phyloP scores from a whole-genome alignment of 2,329 filamentous ascomycete species.

The Cadophora malorum region DNA sequence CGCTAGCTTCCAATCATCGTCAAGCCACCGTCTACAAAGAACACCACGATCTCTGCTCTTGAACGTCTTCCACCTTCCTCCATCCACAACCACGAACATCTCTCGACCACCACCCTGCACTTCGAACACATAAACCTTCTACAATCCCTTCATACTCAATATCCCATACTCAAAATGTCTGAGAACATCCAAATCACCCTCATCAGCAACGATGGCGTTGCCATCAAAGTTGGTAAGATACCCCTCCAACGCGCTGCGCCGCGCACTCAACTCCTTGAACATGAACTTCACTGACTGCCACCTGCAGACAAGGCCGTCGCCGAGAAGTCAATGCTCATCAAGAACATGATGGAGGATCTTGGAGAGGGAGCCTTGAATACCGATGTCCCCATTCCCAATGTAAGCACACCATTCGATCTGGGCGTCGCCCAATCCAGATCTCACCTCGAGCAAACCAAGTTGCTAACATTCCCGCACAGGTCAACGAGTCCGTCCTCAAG shows the following conservation, averaged over 20 bases:
- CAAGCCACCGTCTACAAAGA: constrained; percentile 15
- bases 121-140: constrained; percentile 2
- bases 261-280: constrained; percentile 11
- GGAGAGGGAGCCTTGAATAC: constrained; percentile 64
- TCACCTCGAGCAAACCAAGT: constrained; percentile 19
- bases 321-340: constrained; percentile 93
- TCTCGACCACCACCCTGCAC: background rate
- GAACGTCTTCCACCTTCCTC: background rate
- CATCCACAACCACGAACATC: constrained; percentile 8
- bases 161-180: constrained; percentile 43
- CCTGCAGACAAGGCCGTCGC: constrained; percentile 77
- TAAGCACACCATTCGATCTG: constrained; percentile 47
- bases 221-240: constrained; percentile 56
- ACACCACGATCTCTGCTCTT: background rate
- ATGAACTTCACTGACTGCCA: constrained; percentile 28
- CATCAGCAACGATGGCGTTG: constrained; percentile 56
- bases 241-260: constrained; percentile 29
- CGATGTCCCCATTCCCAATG: constrained; percentile 82
- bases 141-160: background rate
- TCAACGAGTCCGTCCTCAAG: constrained; percentile 90
- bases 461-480: constrained; percentile 53
- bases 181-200: constrained; percentile 50
- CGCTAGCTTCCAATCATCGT: constrained; percentile 7
- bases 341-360: constrained; percentile 97
- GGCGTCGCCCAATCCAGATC: background rate